These are phyloP conservation scores for Aspergillus sp. DNA, from an alignment of 2,329 filamentous ascomycete species.

Conservation along the genomic window DNA sequence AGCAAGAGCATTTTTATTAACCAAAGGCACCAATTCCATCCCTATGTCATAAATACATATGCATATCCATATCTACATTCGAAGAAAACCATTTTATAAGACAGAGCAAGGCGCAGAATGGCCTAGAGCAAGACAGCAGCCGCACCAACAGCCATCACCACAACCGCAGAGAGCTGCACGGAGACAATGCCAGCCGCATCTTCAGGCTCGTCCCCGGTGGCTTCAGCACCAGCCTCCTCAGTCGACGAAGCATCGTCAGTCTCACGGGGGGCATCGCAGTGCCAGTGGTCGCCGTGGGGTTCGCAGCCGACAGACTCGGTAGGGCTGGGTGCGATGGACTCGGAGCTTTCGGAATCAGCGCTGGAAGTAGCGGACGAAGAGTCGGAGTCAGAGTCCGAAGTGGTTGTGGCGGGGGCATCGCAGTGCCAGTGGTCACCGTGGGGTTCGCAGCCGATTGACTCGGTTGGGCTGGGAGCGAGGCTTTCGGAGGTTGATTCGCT, in stretches of 20 bases:
- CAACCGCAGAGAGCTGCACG: constrained; percentile 6
- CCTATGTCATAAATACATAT: no score
- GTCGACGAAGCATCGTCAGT: constrained; percentile 8
- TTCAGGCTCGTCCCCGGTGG: constrained; percentile 5
- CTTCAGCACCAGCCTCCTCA: constrained; percentile 10
- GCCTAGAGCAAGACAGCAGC: constrained; percentile 7
- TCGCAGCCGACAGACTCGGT: constrained; percentile 14
- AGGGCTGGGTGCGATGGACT: no score
- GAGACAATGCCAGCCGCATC: constrained; percentile 9
- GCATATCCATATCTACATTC: not conserved
- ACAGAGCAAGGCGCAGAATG: not conserved
- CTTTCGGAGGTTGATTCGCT: constrained; percentile 14
- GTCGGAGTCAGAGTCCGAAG: constrained; percentile 2
- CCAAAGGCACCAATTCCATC: no score
- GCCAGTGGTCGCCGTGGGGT: constrained; percentile 28
- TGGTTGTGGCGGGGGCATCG: constrained; percentile 23
- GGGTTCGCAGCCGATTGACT: constrained; percentile 26
- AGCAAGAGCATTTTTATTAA: no score
- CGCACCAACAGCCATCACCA: constrained; percentile 15
- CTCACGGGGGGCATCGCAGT: constrained; percentile 25
- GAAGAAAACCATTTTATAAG: not conserved
- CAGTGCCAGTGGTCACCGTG: constrained; percentile 34
- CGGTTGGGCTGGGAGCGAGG: constrained; percentile 32
- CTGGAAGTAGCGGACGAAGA: not conserved
- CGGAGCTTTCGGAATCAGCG: no score